Base-by-base conservation (phyloP, 2,329 filamentous ascomycete species). In the Ophiosphaerella narmari region DNA sequence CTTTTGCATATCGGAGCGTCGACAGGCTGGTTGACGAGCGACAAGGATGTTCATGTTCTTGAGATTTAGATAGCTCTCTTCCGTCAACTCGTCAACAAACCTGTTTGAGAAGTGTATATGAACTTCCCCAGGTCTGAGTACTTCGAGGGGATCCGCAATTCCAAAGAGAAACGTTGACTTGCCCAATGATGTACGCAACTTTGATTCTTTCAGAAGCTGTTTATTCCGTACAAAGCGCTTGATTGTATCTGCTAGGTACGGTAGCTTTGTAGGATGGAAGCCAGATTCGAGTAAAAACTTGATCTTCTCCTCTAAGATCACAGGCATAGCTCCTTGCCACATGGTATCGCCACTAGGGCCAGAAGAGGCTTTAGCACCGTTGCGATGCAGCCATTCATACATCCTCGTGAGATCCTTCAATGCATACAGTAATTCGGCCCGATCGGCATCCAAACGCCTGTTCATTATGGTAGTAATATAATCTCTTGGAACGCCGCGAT, bases 1-100 rank as follows among this genome's bases (percentile, higher is more conserved):
- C 47, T 81, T 87, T 61, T 92, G 89, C 0, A 93, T 84, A 54
- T 94, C 89, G 24, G 85, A 89, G 0, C 79, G 77, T 18, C 86
- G 83, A 62, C 90, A 83, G 0, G 88, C 85, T 0, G 89, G 89
- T 1, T 85, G 83, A 16, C 89, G 80, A 0, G 85, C 84, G 0
- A 92, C 85, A 0, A 93, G 75, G 0, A 90, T 73, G 12, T 90
- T 82, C 13, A 79, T 75, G 0, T 78, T 78, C 33, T 85, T 56
- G 5, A 90, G 67, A 5, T 80, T 65, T 0, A 79, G 80, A 35
- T 82, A 83, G 0, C 75, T 79, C 26, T 32, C 82, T 80, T 0
- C 79, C 79, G 1, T 81, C 81, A 0, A 70, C 1, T 82, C 76
- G 47, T 84, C 79, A 0, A 71, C 59, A 52, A 90, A 88, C n/a